Conservation (phyloP, 2,329 filamentous ascomycete species). For the Xylariaceae sp. region DNA sequence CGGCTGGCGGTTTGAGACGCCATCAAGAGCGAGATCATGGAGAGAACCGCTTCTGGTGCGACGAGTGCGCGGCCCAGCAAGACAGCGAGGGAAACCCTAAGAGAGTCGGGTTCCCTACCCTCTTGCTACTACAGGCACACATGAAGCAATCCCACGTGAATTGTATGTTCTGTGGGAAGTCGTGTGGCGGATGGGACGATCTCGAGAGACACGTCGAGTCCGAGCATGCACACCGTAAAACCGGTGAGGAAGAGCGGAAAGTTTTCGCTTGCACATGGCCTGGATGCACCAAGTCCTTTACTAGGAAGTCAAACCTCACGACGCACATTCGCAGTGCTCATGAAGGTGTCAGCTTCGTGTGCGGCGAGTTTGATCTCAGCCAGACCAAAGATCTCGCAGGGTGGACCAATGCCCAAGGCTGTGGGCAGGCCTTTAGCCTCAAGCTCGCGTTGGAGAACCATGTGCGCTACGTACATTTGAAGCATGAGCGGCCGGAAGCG, state of each 20-base stretch:
- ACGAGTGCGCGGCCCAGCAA: conserved; percentile 54
- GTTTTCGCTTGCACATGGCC: conserved; percentile 60
- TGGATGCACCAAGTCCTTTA: conserved; percentile 72
- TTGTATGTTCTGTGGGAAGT: conserved; percentile 69
- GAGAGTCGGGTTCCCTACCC: conserved; percentile 62
- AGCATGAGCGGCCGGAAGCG: conserved; percentile 41
- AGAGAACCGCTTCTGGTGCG: conserved; percentile 67
- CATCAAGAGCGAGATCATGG: conserved; percentile 69
- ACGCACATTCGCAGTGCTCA: conserved; percentile 75
- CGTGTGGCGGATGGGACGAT: conserved; percentile 60
- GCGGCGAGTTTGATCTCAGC: conserved; percentile 61
- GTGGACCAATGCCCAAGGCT: conserved; percentile 65
- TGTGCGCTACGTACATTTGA: conserved; percentile 74
- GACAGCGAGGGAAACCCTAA: conserved; percentile 36
- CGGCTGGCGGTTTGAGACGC: conserved; percentile 61
- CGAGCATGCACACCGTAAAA: conserved; percentile 56
- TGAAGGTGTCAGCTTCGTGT: conserved; percentile 71
- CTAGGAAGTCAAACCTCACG: conserved; percentile 75
- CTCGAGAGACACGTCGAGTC: conserved; percentile 74
- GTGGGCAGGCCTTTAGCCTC: conserved; percentile 68
- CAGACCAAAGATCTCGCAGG: conserved; percentile 50
- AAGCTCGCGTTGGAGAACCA: conserved; percentile 81
- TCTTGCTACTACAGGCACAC: conserved; percentile 66
- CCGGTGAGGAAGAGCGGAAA: conserved; percentile 58
- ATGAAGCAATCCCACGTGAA: conserved; percentile 66